phyloP scores from a whole-genome alignment of 2,329 filamentous ascomycete species.

The Aquanectria penicillioides region DNA sequence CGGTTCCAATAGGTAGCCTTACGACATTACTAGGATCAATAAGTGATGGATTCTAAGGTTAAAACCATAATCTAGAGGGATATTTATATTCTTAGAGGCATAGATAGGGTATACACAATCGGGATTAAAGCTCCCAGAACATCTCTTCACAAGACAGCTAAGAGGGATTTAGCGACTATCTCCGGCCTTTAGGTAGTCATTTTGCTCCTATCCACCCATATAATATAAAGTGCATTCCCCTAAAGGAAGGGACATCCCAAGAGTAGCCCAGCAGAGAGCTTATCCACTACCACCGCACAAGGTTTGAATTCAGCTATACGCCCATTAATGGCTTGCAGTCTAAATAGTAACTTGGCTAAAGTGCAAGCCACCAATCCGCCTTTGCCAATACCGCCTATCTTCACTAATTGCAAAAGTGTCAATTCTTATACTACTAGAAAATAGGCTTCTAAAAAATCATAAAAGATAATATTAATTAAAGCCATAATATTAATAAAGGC shows the following conservation, averaged over 20 bases:
- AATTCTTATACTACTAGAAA: neutral
- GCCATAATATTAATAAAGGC: neutral
- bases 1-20: no score
- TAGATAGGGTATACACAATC: no score
- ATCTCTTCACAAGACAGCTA: no score
- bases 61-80: no score
- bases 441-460: neutral
- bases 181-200: no score
- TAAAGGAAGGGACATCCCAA: neutral
- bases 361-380: neutral
- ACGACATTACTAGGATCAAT: no score
- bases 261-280: neutral
- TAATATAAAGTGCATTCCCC: no score
- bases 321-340: neutral
- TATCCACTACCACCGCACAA: neutral
- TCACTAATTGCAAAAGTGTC: neutral
- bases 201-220: no score
- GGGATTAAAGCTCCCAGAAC: no score
- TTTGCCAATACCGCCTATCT: neutral
- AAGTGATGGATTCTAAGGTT: no score
- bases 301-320: neutral
- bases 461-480: neutral
- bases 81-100: no score
- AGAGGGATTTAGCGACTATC: no score
- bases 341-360: neutral